phyloP scores from a whole-genome alignment of 306 rosid genomes.

The Vigna nakashimae region DNA sequence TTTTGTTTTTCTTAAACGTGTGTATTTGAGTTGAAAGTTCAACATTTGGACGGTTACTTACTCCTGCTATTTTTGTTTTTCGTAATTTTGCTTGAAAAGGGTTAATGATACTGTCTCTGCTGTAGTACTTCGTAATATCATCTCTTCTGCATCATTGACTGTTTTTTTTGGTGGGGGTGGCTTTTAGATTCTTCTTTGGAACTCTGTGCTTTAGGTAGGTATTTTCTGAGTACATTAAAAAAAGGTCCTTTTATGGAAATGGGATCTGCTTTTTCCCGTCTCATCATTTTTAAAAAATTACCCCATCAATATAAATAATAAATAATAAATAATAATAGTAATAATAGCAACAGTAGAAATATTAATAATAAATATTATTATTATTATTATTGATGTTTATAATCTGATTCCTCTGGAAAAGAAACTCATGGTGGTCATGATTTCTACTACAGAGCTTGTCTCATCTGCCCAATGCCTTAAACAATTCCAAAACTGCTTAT shows the following conservation, averaged over 20 bases:
- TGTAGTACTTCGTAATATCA: slow-evolving; percentile 66
- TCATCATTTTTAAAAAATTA: slow-evolving; percentile 51
- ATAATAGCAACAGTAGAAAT: background rate
- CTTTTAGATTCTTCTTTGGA: slow-evolving; percentile 76
- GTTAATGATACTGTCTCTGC: slow-evolving; percentile 70
- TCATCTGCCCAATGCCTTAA: slow-evolving; percentile 66
- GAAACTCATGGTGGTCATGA: slow-evolving; percentile 74
- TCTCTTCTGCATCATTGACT: slow-evolving; percentile 82
- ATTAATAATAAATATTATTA: slow-evolving; percentile 17
- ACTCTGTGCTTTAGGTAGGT: slow-evolving; percentile 89
- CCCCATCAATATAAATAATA: slow-evolving; percentile 26
- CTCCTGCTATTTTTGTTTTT: slow-evolving; percentile 33
- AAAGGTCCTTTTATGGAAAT: slow-evolving; percentile 87
- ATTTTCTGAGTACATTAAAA: slow-evolving; percentile 76
- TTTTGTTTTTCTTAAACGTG: slow-evolving; percentile 35
- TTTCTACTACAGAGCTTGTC: slow-evolving; percentile 78
- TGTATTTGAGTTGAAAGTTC: background rate
- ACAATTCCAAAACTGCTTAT: slow-evolving; percentile 64
- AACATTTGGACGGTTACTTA: slow-evolving; percentile 34
- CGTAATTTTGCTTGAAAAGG: slow-evolving; percentile 57
- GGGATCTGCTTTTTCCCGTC: slow-evolving; percentile 80
- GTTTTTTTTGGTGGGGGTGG: slow-evolving; percentile 1
- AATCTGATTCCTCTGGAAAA: slow-evolving; percentile 61
- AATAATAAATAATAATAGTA: slow-evolving; percentile 4
- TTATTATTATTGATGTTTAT: slow-evolving; percentile 40